Evolutionary conservation across 2,329 filamentous ascomycete species (phyloP), one percentile per base, ranked within the genome.

Genomic region (Dendrostoma leiphaemia): DNA sequence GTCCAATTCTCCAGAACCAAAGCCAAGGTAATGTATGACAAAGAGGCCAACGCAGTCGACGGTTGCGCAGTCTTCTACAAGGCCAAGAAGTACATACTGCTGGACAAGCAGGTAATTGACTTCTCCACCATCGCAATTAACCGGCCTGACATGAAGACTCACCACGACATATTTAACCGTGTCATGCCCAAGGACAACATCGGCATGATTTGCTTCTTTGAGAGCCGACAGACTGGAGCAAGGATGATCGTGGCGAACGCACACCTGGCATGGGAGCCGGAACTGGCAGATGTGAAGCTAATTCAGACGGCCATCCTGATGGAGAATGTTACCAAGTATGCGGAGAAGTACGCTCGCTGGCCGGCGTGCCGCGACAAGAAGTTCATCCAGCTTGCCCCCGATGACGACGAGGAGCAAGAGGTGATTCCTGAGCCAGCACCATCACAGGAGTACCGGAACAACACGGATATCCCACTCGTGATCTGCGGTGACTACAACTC

Each of bases 121-220:
- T 96, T 97, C 68, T 87, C 89, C 34, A 88, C 90, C 56, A 90
- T 91, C 53, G 93, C 93, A 61, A 96, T 99, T 71, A 94, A 95
- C 67, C 82, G 94, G 61, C 90, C 92, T 3, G 94, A 97, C 68
- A 96, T 97, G 84, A 97, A 97, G 74, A 90, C 92, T 53, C 91
- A 96, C 65, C 90, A 96, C 67, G 94, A 99, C 65, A 93, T 97
- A 54, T 97, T 96, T 80, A 99, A 99, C 70, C 89, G 94, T 26
- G 89, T 99, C 57, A 97, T 97, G 94, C 92, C 93, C 58, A 91
- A 94, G 73, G 94, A 99, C 77, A 93, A 97, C 68, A 96, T 99
- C 70, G 94, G 89, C 15, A 88, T 96, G 45, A 84, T 96, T 45
- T 85, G 89, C 53, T 96, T 97, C 76, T 84, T 99, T 59, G 94